Evolutionary conservation across 805 yeast genomes (phyloP), one percentile per base, ranked within the genome.

Genomic region (Wickerhamomyces queroliae): DNA sequence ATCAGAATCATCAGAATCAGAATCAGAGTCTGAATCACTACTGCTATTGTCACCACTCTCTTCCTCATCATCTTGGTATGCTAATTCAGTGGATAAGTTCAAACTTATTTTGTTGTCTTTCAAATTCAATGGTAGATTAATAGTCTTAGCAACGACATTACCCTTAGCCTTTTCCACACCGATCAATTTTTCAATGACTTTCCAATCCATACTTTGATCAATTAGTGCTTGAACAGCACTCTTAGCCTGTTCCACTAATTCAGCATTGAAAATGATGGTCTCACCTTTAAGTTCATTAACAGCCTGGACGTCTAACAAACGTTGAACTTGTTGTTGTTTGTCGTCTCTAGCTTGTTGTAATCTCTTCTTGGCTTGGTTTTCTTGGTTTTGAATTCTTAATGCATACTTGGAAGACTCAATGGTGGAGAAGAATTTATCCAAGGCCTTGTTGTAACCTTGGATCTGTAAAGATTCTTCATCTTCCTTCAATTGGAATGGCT

Each of bases 131-230:
- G 95, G 93, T 26, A 78, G 53, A 35, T 70, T 66, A 39, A 90
- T 83, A 41, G 68, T 50, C 27, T 66, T 62, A 0, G 96, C 96
- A 40, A 80, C 66, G 5, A 64, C 59, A 49, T 81, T 85, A 1
- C 82, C 80, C 49, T 80, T 74, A 1, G 66, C 60, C 49, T 86
- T 80, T 53, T 91, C 95, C 37, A 78, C 69, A 35, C 72, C 64
- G 37, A 91, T 80, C 41, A 83, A 62, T 45, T 80, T 78, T 55
- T 84, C 96, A 45, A 90, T 90, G 44, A 87, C 83, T 32, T 76
- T 74, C 99, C 99, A 91, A 57, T 91, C 97, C 87, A 88, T 86
- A 46, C 86, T 90, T 54, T 86, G 93, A 40, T 82, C 80, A 5
- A 89, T 45, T 39, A 88, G 62, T 1, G 67, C 64, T 42, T 80